Evolutionary conservation across 176 grass and related monocot species (phyloP), one percentile per base, ranked within the genome.

Genomic region (Olyra latifolia): DNA sequence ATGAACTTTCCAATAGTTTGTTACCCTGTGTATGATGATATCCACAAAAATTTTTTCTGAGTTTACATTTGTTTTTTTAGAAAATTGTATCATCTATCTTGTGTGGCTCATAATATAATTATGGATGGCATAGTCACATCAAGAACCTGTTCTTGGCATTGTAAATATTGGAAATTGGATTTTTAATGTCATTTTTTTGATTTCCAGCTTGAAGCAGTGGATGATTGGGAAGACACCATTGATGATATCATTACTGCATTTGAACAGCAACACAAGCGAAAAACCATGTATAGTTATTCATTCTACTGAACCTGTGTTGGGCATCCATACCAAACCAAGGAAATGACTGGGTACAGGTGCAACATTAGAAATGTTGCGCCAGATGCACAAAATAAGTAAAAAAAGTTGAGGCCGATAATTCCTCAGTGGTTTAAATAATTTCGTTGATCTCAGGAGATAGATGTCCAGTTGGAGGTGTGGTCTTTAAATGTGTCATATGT

Each of bases 201-300:
- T 45, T 72, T 83, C 67, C 66, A 91, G 84, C 75, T 91, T 30
- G 75, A 91, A 83, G 54, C 69, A 20, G 86, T 77, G 45, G 85
- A 77, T 54, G 79, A 43, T 53, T 91, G 89, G 89, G 84, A 91
- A 62, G 84, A 91, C 75, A 71, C 44, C 46, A 87, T 87, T 40
- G 89, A 91, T 29, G 70, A 84, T 59, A 80, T 84, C 40, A 79
- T 87, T 56, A 50, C 70, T 24, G 73, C 70, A 68, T 91, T 80
- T 72, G 89, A 91, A 70, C 87, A 73, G 74, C 80, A 84, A 66
- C 75, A 87, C 71, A 86, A 87, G 27, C 84, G 76, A 50, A 91
- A 79, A 46, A 56, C 81, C 63, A 62, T 91, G 23, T 87, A 91
- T 70, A 87, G 69, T 35, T 72, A 87, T 40, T 87, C 89, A 17